phyloP scores from a whole-genome alignment of 2,329 filamentous ascomycete genomes.

The Alternaria burnsii region DNA sequence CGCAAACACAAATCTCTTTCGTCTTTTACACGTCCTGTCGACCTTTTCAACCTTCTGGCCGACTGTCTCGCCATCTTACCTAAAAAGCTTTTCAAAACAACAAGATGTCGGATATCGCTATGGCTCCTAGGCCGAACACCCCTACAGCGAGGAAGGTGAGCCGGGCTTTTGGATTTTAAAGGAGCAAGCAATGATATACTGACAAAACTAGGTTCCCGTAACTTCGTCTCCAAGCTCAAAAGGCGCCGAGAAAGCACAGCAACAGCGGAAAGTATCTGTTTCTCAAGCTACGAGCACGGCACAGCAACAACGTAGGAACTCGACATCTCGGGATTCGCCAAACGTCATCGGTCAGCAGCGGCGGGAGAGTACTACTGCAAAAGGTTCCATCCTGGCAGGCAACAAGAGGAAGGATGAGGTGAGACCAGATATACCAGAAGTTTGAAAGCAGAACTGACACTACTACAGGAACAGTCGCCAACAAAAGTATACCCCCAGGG shows the following conservation, averaged over 20 bases:
- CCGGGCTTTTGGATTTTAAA: too few species aligned
- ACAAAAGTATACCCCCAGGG: background rate
- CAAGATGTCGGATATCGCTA: background rate
- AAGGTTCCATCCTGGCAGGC: background rate
- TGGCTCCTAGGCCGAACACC: slow-evolving; percentile 8
- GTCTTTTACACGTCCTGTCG: background rate
- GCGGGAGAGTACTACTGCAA: background rate
- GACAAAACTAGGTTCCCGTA: background rate
- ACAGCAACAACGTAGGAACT: background rate
- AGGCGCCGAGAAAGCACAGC: background rate
- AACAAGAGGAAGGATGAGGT: slow-evolving; percentile 21
- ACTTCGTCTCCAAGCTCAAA: background rate
- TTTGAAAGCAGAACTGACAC: background rate
- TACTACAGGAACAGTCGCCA: background rate
- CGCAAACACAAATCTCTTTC: background rate
- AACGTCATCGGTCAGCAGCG: background rate
- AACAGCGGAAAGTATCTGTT: background rate
- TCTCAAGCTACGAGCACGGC: background rate
- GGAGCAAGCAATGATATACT: background rate
- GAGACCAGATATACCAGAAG: background rate
- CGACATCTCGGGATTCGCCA: background rate
- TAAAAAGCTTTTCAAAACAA: background rate
- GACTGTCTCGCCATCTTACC: too few species aligned
- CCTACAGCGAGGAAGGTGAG: slow-evolving; percentile 21
- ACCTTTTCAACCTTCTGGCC: too few species aligned